Evolutionary conservation across 768 basidiomycete genomes (phyloP).

Genomic region (Harrya chromipes): DNA sequence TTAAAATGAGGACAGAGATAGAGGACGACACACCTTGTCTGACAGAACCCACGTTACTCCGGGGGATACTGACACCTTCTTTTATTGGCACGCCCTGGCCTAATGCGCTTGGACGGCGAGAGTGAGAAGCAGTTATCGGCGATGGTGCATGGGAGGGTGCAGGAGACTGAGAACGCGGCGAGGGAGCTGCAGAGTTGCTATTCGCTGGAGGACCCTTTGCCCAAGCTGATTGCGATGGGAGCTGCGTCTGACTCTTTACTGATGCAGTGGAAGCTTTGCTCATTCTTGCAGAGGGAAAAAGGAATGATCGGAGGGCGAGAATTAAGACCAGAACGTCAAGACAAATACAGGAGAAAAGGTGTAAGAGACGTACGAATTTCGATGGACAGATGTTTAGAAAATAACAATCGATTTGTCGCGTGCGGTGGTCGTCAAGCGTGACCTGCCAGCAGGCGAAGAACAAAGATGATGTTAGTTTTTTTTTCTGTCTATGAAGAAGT

Average conservation of each 20-base stretch:
- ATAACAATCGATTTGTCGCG: slow-evolving; percentile 54
- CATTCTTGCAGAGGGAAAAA: slow-evolving; percentile 57
- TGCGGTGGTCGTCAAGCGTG: slow-evolving; percentile 81
- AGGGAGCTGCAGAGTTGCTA: slow-evolving; percentile 44
- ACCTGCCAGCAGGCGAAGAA: slow-evolving; percentile 89
- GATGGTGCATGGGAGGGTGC: slow-evolving; percentile 50
- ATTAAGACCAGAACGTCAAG: not conserved
- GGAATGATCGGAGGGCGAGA: slow-evolving; percentile 5
- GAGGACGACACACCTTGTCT: slow-evolving; percentile 56
- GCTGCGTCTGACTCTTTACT: slow-evolving; percentile 69
- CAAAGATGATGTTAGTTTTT: slow-evolving; percentile 46
- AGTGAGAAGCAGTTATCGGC: slow-evolving; percentile 56
- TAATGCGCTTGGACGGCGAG: slow-evolving; percentile 75
- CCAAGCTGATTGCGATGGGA: slow-evolving; percentile 86
- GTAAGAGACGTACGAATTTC: slow-evolving; percentile 41
- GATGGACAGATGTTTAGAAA: slow-evolving; percentile 44
- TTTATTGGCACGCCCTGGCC: slow-evolving; percentile 69
- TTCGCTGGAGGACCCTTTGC: slow-evolving; percentile 79
- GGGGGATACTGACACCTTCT: slow-evolving; percentile 74
- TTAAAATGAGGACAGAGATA: not conserved
- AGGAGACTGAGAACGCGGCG: slow-evolving; percentile 78
- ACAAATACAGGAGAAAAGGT: slow-evolving; percentile 9
- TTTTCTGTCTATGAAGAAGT: slow-evolving; percentile 39
- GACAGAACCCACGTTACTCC: slow-evolving; percentile 58
- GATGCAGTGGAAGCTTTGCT: slow-evolving; percentile 84